phyloP scores from a whole-genome alignment of 805 yeast species.

The Debaryomyces prosopidis region DNA sequence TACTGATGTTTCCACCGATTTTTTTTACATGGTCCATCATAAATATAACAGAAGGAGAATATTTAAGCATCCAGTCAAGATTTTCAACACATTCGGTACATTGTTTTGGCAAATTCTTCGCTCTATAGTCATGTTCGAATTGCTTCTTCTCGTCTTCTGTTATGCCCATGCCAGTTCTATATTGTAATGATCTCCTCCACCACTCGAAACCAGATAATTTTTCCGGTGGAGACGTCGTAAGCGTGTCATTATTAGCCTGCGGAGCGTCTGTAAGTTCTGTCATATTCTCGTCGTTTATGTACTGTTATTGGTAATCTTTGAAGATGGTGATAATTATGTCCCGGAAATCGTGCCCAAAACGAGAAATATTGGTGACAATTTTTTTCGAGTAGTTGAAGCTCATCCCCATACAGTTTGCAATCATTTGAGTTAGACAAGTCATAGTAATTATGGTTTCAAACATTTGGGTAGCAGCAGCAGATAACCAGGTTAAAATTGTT shows the following conservation, averaged over 20 bases:
- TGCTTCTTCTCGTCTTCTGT: slow-evolving; percentile 49
- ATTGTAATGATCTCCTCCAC: slow-evolving; percentile 76
- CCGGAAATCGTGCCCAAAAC: background rate
- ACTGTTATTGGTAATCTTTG: too few species aligned
- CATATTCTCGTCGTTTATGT: too few species aligned
- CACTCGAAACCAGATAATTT: slow-evolving; percentile 61
- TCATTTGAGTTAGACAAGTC: background rate
- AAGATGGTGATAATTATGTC: background rate
- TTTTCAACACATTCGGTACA: slow-evolving; percentile 74
- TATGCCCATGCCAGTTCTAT: slow-evolving; percentile 69
- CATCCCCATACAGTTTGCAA: background rate
- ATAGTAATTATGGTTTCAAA: slow-evolving; percentile 46
- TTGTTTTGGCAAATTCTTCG: slow-evolving; percentile 43
- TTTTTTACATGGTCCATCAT: slow-evolving; percentile 82
- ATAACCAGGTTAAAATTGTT: slow-evolving; percentile 65
- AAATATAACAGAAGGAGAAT: slow-evolving; percentile 83
- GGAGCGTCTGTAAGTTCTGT: background rate
- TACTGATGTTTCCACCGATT: slow-evolving; percentile 50
- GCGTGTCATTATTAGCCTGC: background rate
- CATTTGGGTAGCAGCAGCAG: slow-evolving; percentile 96
- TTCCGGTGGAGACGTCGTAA: slow-evolving; percentile 26
- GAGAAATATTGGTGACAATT: background rate
- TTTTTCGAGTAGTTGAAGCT: background rate
- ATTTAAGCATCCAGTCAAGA: slow-evolving; percentile 75
- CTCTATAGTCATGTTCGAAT: slow-evolving; percentile 59